Base-by-base conservation (phyloP, 2,329 filamentous ascomycete species). In the Dactylella cylindrospora region DNA sequence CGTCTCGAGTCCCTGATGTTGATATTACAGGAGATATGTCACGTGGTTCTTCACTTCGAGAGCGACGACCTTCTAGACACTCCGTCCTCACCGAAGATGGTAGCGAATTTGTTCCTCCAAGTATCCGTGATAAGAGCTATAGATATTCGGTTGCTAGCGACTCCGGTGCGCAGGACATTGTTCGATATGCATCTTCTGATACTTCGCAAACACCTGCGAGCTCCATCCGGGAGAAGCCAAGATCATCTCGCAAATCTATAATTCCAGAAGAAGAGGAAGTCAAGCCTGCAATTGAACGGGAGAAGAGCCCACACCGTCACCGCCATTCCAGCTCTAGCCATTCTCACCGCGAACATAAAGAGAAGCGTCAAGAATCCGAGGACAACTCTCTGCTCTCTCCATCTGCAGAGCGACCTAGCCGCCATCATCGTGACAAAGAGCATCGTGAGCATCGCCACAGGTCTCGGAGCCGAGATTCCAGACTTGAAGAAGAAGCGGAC, bases 111-210 rank as follows among this genome's bases (percentile, higher is more conserved):
- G 9, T 36, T 13, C 25, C 49, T 3, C 39, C 43, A 4, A 44
- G 36, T 17, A 13, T 41, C n/a, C 57, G 57, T 40, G 57, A 52
- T 26, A 28, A 22, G 17, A 49, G 57, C 12, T 49, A 36, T 19
- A 49, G 57, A n/a, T 45, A 53, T 26, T 62, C 57, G 5, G 36
- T 45, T 12, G 49, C 43, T 31, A 61, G 55, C 22, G 57, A 62
- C 28, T 20, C 43, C n/a, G 57, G 43, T 2, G 38, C 49, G 5
- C 49, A 43, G 28, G 57, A 62, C 40, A 32, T 62, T 7, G 57
- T 62, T 32, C 38, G 57, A 23, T 62, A 62, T 45, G 57, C 57
- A 5, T 38, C 57, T 25, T 62, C 57, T 3, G 57, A 62, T 44
- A 17, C 57, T 3, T 47, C 49, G 19, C 57, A 62, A 12, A 62